Evolutionary conservation across 2,329 filamentous ascomycete species (phyloP), one percentile per base, ranked within the genome.

Genomic region (Ophiostoma ips): DNA sequence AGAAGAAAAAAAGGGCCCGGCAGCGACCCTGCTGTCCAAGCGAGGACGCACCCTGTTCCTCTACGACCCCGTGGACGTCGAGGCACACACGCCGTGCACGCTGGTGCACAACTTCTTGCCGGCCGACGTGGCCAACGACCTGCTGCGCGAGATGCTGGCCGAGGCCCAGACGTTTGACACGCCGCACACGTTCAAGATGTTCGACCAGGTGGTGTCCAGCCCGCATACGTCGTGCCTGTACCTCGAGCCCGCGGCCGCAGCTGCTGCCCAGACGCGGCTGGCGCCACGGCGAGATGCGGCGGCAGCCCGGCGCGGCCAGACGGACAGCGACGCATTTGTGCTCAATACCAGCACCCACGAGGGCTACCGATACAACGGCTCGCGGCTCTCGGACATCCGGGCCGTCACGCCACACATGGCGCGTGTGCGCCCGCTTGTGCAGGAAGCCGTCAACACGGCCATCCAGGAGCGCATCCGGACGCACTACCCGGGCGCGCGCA

Each of bases 101-200:
- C 84, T 96, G 56, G 80, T 95, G 50, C 88, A 94, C 65, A 92
- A 95, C 60, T 95, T 96, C 58, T 71, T 98, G 0, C 80, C 87
- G 0, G 30, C 71, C 0, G 70, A 81, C 2, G 72, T 84, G 52
- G 90, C 92, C 36, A 83, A 87, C 55, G 71, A 73, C 1, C 71
- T 98, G 12, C 70, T 96, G 1, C 63, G 65, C 31, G 89, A 96
- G 62, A 72, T 96, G 35, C 66, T 95, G 2, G 66, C 72, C 1
- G 87, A 95, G 65, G 73, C 84, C 0, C 67, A 73, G 16, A 77
- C 81, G 0, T 95, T 87, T 61, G 30, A 24, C 15, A 70, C 79
- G 48, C 77, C 73, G 53, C 75, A 78, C 30, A 79, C 76, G 0
- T 95, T 95, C 60, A 84, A 90, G 60, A 67, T 95, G 1, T 95